Conservation (phyloP, 768 basidiomycete genomes). For the Trametes villosa region DNA sequence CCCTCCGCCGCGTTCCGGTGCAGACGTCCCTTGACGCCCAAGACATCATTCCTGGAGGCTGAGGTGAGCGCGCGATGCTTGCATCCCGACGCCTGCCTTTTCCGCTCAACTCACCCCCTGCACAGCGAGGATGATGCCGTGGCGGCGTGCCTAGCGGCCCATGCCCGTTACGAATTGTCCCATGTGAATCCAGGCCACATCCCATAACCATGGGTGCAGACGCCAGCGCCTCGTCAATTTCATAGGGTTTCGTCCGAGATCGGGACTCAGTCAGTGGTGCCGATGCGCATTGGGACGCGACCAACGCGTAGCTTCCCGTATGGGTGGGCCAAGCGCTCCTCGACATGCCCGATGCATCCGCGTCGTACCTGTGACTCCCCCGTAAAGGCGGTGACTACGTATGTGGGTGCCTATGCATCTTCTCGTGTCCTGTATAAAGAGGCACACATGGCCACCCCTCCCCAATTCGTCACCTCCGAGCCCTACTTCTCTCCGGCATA, state of each 20-base stretch:
- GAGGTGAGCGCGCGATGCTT: conserved; percentile 1
- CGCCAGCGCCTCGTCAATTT: neutral
- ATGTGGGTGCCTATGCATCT: neutral
- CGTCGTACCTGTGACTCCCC: conserved; percentile 16
- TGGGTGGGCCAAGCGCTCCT: neutral
- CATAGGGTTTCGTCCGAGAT: conserved; percentile 11
- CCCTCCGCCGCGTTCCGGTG: conserved; percentile 23
- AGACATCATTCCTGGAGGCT: neutral
- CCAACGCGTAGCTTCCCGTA: conserved; percentile 1
- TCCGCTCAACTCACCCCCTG: conserved; percentile 1
- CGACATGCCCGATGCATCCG: conserved; percentile 12
- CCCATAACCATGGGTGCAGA: conserved; percentile 4
- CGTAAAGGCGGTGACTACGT: conserved; percentile 8
- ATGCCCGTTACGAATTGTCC: conserved; percentile 6
- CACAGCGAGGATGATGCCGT: conserved; percentile 1
- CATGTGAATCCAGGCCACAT: conserved; percentile 1
- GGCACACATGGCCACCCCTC: neutral
- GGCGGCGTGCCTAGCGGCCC: conserved; percentile 19
- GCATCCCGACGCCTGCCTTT: conserved; percentile 10
- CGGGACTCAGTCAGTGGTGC: conserved; percentile 6
- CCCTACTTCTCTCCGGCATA: neutral
- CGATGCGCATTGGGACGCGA: conserved; percentile 4
- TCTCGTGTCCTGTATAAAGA: conserved; percentile 8
- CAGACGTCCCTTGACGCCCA: neutral
- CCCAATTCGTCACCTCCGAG: neutral